These are phyloP conservation scores for Pythium aristosporum DNA, from an alignment of 352 stramenopile genomes.

Conservation along the genomic window DNA sequence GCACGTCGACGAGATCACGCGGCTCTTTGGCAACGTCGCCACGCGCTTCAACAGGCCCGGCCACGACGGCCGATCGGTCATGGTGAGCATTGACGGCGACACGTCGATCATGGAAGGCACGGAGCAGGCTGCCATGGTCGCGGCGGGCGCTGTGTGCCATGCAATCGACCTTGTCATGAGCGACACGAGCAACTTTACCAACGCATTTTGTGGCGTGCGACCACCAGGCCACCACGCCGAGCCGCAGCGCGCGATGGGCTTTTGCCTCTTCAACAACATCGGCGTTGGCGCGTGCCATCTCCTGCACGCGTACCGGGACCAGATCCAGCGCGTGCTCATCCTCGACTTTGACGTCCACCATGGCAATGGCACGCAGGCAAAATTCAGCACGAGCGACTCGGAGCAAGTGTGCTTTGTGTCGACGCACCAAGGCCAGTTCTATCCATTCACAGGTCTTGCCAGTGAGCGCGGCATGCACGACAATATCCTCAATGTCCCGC, in stretches of 20 bases:
- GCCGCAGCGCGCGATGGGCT: slow-evolving; percentile 64
- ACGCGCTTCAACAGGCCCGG: slow-evolving; percentile 1
- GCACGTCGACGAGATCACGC: slow-evolving; percentile 33
- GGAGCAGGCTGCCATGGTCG: slow-evolving; percentile 31
- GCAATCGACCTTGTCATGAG: slow-evolving; percentile 47
- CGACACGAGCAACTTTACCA: slow-evolving; percentile 16
- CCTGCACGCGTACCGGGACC: slow-evolving; percentile 36
- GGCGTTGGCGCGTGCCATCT: slow-evolving; percentile 71
- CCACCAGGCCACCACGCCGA: slow-evolving; percentile 88
- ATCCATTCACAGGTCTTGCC: slow-evolving; percentile 56
- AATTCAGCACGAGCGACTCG: slow-evolving; percentile 57
- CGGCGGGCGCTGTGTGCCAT: slow-evolving; percentile 36
- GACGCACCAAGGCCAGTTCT: slow-evolving; percentile 63
- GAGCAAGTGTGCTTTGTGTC: slow-evolving; percentile 44
- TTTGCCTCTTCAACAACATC: slow-evolving; percentile 88
- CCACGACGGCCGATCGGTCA: neutral
- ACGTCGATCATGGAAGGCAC: slow-evolving; percentile 37
- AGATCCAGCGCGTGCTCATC: slow-evolving; percentile 58
- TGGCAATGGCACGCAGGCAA: slow-evolving; percentile 85
- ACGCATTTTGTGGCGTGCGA: slow-evolving; percentile 62
- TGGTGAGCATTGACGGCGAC: slow-evolving; percentile 37
- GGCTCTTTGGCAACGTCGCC: slow-evolving; percentile 20
- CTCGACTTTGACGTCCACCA: slow-evolving; percentile 92
- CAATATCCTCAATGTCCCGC: slow-evolving; percentile 63
- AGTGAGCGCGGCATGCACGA: slow-evolving; percentile 52